Evolutionary conservation across 2,329 filamentous ascomycete genomes (phyloP).

Genomic region (Pyrenophora tritici-repentis): DNA sequence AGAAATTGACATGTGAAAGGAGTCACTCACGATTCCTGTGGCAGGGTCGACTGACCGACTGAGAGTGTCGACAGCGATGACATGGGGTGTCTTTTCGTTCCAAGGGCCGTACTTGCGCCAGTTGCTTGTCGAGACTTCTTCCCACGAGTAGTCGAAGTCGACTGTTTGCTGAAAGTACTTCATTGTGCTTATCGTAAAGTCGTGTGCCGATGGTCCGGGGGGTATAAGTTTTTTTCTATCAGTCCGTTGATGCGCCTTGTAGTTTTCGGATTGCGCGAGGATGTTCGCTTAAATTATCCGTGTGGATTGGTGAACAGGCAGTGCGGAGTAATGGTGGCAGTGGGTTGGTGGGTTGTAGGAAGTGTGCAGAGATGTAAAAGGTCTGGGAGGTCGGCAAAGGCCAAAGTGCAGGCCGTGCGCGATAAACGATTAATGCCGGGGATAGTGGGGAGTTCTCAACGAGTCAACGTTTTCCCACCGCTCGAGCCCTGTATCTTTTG

Average conservation of each 20-base stretch:
- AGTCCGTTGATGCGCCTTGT: conserved; percentile 8
- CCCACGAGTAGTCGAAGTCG: conserved; percentile 98
- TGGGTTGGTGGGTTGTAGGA: neutral
- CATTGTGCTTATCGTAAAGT: conserved; percentile 77
- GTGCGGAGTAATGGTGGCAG: conserved; percentile 10
- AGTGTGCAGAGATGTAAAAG: conserved; percentile 16
- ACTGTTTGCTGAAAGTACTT: conserved; percentile 92
- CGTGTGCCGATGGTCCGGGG: conserved; percentile 20
- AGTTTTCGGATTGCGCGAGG: neutral
- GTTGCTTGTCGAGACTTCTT: conserved; percentile 95
- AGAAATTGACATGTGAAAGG: conserved; percentile 15
- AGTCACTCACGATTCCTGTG: conserved; percentile 67
- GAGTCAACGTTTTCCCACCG: conserved; percentile 12
- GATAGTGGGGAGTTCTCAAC: conserved; percentile 18
- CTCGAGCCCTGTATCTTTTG: conserved; percentile 10
- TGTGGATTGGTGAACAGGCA: conserved; percentile 6
- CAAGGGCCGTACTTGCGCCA: conserved; percentile 99
- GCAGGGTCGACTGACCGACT: conserved; percentile 68
- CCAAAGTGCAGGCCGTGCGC: conserved; percentile 24
- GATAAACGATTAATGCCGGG: conserved; percentile 20
- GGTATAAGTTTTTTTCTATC: neutral
- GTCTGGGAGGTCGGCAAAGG: conserved; percentile 22
- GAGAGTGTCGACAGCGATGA: conserved; percentile 92
- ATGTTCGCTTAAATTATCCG: conserved; percentile 1
- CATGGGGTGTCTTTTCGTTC: conserved; percentile 98